Conservation (phyloP, 495 filamentous ascomycete species). For the Talaromyces nanjingensis region DNA sequence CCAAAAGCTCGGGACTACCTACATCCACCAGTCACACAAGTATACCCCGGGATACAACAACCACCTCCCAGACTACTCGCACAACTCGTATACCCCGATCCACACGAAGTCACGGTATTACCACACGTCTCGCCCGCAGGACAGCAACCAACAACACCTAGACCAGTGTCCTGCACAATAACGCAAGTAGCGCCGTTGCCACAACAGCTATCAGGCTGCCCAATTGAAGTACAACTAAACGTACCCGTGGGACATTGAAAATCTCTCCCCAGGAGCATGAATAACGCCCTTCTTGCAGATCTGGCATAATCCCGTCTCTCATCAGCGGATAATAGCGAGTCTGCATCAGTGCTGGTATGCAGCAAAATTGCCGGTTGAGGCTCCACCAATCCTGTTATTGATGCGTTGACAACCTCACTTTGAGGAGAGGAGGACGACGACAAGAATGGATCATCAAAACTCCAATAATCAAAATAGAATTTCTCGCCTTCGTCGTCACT, state of each 20-base stretch:
- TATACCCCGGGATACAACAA: conserved; percentile 78
- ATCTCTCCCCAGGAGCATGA: conserved; percentile 32
- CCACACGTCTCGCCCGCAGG: conserved; percentile 62
- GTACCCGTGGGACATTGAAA: conserved; percentile 75
- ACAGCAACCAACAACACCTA: conserved; percentile 83
- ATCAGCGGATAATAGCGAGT: conserved; percentile 12
- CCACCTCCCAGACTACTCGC: conserved; percentile 65
- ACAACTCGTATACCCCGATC: conserved; percentile 59
- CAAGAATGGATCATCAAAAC: conserved; percentile 22
- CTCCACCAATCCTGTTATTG: not conserved
- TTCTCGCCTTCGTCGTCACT: conserved; percentile 74
- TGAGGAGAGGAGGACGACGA: not conserved
- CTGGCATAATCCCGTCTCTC: conserved; percentile 10
- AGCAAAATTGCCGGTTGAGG: not conserved
- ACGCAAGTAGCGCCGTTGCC: conserved; percentile 57
- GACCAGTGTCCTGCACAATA: conserved; percentile 61
- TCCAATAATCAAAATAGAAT: conserved; percentile 64
- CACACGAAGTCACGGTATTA: conserved; percentile 56
- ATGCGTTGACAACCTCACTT: not conserved
- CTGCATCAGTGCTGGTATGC: not conserved
- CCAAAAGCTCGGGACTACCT: conserved; percentile 25
- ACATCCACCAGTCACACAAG: conserved; percentile 79
- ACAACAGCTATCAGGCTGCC: conserved; percentile 74
- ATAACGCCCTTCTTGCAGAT: conserved; percentile 16
- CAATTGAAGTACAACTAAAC: conserved; percentile 57